These are phyloP conservation scores for Thermochaetoides thermophila DNA, from an alignment of 495 filamentous ascomycete species.

Conservation along the genomic window DNA sequence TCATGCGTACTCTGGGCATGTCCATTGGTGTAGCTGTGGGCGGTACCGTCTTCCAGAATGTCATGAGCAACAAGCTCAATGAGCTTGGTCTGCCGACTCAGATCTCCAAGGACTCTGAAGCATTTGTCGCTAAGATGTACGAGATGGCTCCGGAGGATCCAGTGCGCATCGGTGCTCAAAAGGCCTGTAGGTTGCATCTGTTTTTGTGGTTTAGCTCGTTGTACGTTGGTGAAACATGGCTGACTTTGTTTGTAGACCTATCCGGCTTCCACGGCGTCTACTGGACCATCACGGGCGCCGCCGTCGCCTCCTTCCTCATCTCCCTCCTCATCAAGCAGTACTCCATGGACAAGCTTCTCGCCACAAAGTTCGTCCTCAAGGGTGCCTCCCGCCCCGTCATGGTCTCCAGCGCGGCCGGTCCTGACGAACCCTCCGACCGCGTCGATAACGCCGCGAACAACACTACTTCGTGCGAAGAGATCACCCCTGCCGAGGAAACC, in stretches of 20 bases:
- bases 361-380: slow-evolving; percentile 13
- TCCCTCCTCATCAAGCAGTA: slow-evolving; percentile 11
- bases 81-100: slow-evolving; percentile 20
- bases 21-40: slow-evolving; percentile 48
- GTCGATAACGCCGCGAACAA: too few relatives aligned
- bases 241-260: slow-evolving; percentile 6
- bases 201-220: too few relatives aligned
- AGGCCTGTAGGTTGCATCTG: too few relatives aligned
- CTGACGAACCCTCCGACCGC: too few relatives aligned
- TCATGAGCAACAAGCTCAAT: slow-evolving; percentile 31
- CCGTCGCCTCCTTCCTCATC: slow-evolving; percentile 9
- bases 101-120: slow-evolving; percentile 31
- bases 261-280: slow-evolving; percentile 17
- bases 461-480: too few relatives aligned
- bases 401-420: too few relatives aligned
- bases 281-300: slow-evolving; percentile 12
- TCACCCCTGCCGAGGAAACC: too few relatives aligned
- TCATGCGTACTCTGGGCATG: slow-evolving; percentile 47
- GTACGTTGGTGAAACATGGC: too few relatives aligned
- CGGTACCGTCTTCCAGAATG: slow-evolving; percentile 45
- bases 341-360: slow-evolving; percentile 18
- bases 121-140: slow-evolving; percentile 25
- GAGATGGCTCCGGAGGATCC: slow-evolving; percentile 13
- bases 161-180: slow-evolving; percentile 9
- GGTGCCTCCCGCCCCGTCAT: slow-evolving; percentile 4